Percentiles rank a stretch among this genome's conserved stretches.
These are phyloP conservation scores for Candida frijolesensis DNA, from an alignment of 1,139 yeast genomes.

Conservation along the genomic window DNA sequence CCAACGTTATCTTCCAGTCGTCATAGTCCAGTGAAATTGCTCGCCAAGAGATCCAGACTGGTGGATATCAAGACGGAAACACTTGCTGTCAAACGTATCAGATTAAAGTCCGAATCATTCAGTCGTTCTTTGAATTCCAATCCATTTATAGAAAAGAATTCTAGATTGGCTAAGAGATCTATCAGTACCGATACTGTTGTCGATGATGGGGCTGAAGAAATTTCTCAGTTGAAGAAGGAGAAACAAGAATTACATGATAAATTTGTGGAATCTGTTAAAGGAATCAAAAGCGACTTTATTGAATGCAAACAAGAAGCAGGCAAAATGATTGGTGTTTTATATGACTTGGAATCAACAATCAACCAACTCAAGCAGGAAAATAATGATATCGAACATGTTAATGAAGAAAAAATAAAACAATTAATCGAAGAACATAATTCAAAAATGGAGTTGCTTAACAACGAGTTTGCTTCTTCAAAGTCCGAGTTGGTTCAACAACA, in stretches of 20 bases:
- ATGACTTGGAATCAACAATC: slow-evolving; percentile 6
- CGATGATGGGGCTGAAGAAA: neutral
- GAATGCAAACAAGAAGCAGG: slow-evolving; percentile 10
- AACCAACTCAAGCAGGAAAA: slow-evolving; percentile 2
- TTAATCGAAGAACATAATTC: neutral
- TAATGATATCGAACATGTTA: neutral
- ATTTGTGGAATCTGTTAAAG: slow-evolving; percentile 9
- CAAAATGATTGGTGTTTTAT: slow-evolving; percentile 3
- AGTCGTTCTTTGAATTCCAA: slow-evolving; percentile 3
- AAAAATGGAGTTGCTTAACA: neutral
- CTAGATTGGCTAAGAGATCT: slow-evolving; percentile 2
- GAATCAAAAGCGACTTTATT: slow-evolving; percentile 12
- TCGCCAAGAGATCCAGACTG: slow-evolving; percentile 1
- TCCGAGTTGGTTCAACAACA: neutral
- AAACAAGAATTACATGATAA: slow-evolving; percentile 6
- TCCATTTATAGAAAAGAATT: slow-evolving; percentile 3
- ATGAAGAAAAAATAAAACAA: slow-evolving; percentile 1
- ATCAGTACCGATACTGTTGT: slow-evolving; percentile 2
- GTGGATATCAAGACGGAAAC: neutral
- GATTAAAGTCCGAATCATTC: neutral
- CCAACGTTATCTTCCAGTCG: slow-evolving; percentile 28
- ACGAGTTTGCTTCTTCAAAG: neutral
- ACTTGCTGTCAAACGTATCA: neutral
- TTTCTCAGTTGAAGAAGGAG: slow-evolving; percentile 3
- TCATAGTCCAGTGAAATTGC: slow-evolving; percentile 13